Evolutionary conservation across 177 flowering plant genomes (phyloP).

Genomic region (Tripterygium wilfordii): DNA sequence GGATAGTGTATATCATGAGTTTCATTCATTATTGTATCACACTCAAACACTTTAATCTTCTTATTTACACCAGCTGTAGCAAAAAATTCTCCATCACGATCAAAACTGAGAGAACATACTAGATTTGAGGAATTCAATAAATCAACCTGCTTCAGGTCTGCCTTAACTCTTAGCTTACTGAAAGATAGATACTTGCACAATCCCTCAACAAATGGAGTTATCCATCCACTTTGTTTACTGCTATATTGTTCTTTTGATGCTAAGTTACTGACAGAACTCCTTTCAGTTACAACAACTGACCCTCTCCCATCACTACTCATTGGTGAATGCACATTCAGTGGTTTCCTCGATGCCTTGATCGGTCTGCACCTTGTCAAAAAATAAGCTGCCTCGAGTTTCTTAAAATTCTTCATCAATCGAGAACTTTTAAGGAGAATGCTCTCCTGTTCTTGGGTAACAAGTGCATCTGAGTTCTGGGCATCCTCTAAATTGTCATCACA

Average conservation of each 20-base stretch:
- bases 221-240: constrained; percentile 56
- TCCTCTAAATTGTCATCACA: constrained; percentile 26
- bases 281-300: constrained; percentile 57
- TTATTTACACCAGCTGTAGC: constrained; percentile 97
- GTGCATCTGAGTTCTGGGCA: constrained; percentile 23
- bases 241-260: constrained; percentile 27
- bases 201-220: constrained; percentile 83
- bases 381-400: constrained; percentile 80
- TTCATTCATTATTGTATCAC: constrained; percentile 56
- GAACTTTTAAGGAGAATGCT: constrained; percentile 45
- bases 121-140: constrained; percentile 84
- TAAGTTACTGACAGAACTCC: constrained; percentile 60
- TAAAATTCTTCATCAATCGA: constrained; percentile 79
- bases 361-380: constrained; percentile 62
- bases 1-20: constrained; percentile 92
- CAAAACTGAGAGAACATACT: constrained; percentile 86
- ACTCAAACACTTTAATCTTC: constrained; percentile 94
- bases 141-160: constrained; percentile 90
- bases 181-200: constrained; percentile 85
- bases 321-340: constrained; percentile 29
- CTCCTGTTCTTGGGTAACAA: constrained; percentile 30
- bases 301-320: constrained; percentile 52
- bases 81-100: constrained; percentile 90
- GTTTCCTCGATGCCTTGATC: constrained; percentile 26
- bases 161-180: constrained; percentile 73